phyloP scores from a whole-genome alignment of 306 rosid genomes.

The Dryas octopetala region DNA sequence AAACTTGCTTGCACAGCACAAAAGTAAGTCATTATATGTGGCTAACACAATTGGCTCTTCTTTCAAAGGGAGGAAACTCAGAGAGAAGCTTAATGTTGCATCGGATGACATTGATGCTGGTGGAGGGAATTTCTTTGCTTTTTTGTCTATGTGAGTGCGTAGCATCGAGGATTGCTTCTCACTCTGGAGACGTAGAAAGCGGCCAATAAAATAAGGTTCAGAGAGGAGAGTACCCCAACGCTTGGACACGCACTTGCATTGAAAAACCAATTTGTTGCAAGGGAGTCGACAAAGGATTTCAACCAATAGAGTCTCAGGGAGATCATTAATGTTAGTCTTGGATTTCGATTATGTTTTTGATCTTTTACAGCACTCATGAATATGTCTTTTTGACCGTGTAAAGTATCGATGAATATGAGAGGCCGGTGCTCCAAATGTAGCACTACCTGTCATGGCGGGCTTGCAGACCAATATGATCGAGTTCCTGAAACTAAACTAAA shows the following conservation, averaged over 20 bases:
- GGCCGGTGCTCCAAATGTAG: too few species aligned
- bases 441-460: too few species aligned
- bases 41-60: background rate
- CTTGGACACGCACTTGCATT: background rate
- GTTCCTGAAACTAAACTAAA: too few species aligned
- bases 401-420: too few species aligned
- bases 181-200: background rate
- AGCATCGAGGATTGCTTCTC: too few species aligned
- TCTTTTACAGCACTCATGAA: too few species aligned
- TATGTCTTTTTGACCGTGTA: too few species aligned
- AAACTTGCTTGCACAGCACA: background rate
- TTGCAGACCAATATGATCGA: too few species aligned
- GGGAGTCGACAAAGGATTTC: slow-evolving; percentile 3
- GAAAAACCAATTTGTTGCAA: background rate
- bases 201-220: background rate
- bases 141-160: background rate
- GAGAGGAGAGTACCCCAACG: background rate
- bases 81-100: background rate
- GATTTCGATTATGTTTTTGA: too few species aligned
- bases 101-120: too few species aligned
- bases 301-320: background rate
- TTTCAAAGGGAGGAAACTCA: background rate
- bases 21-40: background rate
- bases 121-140: background rate
- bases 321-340: background rate